phyloP scores from a whole-genome alignment of 106 monocot species.

The Dioscorea dumetorum region DNA sequence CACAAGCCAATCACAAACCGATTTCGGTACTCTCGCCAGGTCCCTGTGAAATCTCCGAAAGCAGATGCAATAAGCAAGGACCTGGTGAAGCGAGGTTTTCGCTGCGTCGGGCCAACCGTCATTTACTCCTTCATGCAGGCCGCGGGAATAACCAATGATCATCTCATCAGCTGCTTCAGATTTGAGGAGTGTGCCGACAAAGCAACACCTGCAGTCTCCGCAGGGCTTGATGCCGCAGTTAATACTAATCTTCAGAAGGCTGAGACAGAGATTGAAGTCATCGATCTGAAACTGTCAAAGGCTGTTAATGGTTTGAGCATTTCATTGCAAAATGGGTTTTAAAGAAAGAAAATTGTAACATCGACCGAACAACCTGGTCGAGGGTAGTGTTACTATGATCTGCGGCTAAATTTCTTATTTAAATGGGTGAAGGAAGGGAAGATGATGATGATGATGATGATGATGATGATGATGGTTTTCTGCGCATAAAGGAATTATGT shows the following conservation, averaged over 20 bases:
- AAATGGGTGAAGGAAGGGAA: no score
- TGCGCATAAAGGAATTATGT: no score
- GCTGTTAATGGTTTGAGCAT: conserved; percentile 15
- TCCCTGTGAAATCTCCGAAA: conserved; percentile 36
- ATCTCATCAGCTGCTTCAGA: conserved; percentile 34
- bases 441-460: no score
- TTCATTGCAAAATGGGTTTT: conserved; percentile 5
- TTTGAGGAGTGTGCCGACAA: conserved; percentile 23
- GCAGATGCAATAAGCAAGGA: conserved; percentile 43
- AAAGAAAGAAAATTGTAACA: no score
- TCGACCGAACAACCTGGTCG: no score
- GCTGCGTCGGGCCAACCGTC: conserved; percentile 33
- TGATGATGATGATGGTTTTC: no score
- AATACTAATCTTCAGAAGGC: neutral
- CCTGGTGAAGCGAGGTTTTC: conserved; percentile 32
- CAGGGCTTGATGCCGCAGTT: neutral
- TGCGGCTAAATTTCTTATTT: no score
- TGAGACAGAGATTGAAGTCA: conserved; percentile 2
- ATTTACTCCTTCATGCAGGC: conserved; percentile 51
- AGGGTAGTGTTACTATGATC: no score
- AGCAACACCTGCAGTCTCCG: no score
- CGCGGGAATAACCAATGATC: conserved; percentile 43
- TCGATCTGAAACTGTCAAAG: conserved; percentile 9
- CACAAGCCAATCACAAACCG: conserved; percentile 30
- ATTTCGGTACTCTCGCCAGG: conserved; percentile 23